A percentile compares a stretch with the other conserved stretches of the same genome.
Conservation (phyloP, 2,329 filamentous ascomycete species). For the Verticillium alfalfae region DNA sequence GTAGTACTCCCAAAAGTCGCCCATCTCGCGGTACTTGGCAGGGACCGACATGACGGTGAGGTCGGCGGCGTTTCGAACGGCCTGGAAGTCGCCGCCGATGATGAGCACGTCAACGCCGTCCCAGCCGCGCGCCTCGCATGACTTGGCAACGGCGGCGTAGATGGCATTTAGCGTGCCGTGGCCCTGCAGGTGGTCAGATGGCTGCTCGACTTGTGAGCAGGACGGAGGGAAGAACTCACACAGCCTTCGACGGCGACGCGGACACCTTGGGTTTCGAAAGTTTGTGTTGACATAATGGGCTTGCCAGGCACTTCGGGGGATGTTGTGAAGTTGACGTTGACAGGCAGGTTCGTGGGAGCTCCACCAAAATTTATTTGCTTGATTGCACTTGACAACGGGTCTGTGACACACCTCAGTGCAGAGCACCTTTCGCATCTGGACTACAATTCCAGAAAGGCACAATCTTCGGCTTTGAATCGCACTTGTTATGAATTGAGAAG, state of each 20-base stretch:
- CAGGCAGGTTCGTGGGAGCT: background rate
- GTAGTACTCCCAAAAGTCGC: slow-evolving; percentile 95
- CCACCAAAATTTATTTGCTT: background rate
- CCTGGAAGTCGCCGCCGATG: slow-evolving; percentile 87
- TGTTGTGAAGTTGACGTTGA: slow-evolving; percentile 1
- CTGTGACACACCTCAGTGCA: background rate
- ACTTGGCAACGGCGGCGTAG: slow-evolving; percentile 68
- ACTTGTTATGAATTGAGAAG: background rate
- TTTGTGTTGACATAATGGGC: slow-evolving; percentile 22
- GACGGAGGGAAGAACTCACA: slow-evolving; percentile 43
- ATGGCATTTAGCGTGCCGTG: slow-evolving; percentile 91
- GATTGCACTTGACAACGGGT: background rate
- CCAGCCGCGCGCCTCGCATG: slow-evolving; percentile 70
- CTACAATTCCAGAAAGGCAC: no score
- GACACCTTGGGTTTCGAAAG: slow-evolving; percentile 42
- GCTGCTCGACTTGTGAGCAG: background rate
- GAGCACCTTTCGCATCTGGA: background rate
- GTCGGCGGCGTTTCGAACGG: slow-evolving; percentile 83
- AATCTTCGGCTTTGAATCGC: no score
- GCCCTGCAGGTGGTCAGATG: slow-evolving; percentile 48
- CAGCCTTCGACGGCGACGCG: slow-evolving; percentile 85
- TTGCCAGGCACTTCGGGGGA: slow-evolving; percentile 4
- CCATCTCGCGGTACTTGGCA: slow-evolving; percentile 77
- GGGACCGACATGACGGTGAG: slow-evolving; percentile 87
- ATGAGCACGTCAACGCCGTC: slow-evolving; percentile 81